Evolutionary conservation across 495 filamentous ascomycete genomes (phyloP).

Genomic region (Platismatia glauca): DNA sequence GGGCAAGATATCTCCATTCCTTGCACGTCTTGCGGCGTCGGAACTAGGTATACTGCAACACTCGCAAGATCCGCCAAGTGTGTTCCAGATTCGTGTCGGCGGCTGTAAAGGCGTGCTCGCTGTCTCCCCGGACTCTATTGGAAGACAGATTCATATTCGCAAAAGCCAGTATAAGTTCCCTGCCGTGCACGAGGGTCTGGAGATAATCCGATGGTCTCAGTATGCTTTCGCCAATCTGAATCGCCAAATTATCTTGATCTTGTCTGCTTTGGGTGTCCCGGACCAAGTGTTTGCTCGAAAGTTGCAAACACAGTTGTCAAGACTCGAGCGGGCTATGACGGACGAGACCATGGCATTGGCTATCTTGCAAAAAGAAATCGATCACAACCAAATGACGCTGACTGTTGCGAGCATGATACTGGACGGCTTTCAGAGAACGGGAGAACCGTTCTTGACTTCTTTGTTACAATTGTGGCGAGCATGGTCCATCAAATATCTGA

Average conservation of each 20-base stretch:
- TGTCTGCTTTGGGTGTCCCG: constrained; percentile 66
- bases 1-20: constrained; percentile 75
- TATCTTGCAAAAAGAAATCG: constrained; percentile 64
- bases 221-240: constrained; percentile 72
- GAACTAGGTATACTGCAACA: constrained; percentile 50
- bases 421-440: constrained; percentile 64
- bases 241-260: constrained; percentile 75
- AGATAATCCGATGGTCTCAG: constrained; percentile 74
- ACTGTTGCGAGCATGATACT: constrained; percentile 63
- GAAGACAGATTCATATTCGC: constrained; percentile 62
- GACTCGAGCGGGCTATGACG: constrained; percentile 58
- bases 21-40: constrained; percentile 58
- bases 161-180: constrained; percentile 81
- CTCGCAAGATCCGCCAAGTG: constrained; percentile 53
- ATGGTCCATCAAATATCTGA: constrained; percentile 77
- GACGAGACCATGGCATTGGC: constrained; percentile 52
- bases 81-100: constrained; percentile 83
- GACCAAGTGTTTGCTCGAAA: constrained; percentile 60
- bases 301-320: constrained; percentile 51
- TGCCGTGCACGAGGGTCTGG: constrained; percentile 59
- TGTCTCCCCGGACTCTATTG: constrained; percentile 51
- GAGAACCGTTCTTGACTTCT: constrained; percentile 77
- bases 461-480: constrained; percentile 67
- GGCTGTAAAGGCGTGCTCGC: constrained; percentile 87
- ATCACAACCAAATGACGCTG: constrained; percentile 74